phyloP scores from a whole-genome alignment of 768 basidiomycete genomes.

The Leccinellum rugosiceps region DNA sequence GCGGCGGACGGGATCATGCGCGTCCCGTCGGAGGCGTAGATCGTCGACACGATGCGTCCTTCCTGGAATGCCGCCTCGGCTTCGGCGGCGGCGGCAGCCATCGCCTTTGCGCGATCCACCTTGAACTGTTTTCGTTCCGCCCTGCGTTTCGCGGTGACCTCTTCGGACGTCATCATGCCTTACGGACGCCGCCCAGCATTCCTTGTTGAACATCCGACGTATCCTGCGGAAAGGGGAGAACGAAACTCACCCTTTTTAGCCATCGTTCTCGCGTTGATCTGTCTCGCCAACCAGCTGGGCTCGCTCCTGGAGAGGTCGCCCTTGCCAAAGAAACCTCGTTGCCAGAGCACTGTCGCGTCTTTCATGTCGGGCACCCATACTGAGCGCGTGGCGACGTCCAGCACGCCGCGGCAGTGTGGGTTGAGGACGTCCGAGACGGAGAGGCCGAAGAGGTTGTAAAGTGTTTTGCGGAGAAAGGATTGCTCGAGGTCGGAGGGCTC shows the following conservation, averaged over 20 bases:
- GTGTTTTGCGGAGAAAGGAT: constrained; percentile 42
- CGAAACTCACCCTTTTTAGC: constrained; percentile 51
- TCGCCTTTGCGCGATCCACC: constrained; percentile 83
- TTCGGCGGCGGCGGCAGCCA: constrained; percentile 76
- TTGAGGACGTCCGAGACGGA: constrained; percentile 59
- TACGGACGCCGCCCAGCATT: background rate
- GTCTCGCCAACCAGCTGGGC: constrained; percentile 86
- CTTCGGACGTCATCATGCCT: constrained; percentile 71
- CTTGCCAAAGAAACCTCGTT: constrained; percentile 95
- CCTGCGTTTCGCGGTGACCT: constrained; percentile 83
- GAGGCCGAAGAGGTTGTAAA: constrained; percentile 51
- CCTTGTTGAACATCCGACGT: background rate
- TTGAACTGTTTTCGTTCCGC: constrained; percentile 92
- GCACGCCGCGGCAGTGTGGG: constrained; percentile 72
- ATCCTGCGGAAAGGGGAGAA: background rate
- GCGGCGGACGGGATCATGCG: constrained; percentile 69
- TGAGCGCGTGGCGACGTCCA: constrained; percentile 77
- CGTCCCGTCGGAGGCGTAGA: constrained; percentile 48
- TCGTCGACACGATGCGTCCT: constrained; percentile 59
- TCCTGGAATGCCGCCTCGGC: constrained; percentile 76
- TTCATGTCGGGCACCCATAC: constrained; percentile 75
- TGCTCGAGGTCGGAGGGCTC: constrained; percentile 36
- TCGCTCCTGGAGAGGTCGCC: constrained; percentile 93
- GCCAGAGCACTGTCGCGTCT: constrained; percentile 76
- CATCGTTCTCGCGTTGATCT: constrained; percentile 56